phyloP scores from a whole-genome alignment of 2,329 filamentous ascomycete species.

The Pleoardoris graminearum region DNA sequence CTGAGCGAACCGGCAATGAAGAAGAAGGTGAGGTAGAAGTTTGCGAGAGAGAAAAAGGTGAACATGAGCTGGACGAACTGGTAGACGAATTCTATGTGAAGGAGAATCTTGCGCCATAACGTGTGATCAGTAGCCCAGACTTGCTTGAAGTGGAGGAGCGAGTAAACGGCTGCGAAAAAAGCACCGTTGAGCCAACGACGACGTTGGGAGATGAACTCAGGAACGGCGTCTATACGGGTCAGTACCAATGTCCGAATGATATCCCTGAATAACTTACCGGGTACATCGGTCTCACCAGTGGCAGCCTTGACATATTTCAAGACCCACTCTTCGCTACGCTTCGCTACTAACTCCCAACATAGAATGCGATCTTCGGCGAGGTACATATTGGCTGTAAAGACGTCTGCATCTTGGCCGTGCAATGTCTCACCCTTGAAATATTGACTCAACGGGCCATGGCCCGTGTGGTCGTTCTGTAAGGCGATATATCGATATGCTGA shows the following conservation, averaged over 20 bases:
- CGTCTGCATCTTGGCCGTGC: constrained; percentile 92
- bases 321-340: constrained; percentile 93
- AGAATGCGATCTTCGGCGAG: constrained; percentile 87
- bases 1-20: constrained; percentile 91
- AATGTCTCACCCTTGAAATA: constrained; percentile 99
- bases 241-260: neutral
- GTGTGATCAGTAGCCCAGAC: constrained; percentile 94
- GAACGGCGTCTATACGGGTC: constrained; percentile 70
- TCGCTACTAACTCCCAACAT: constrained; percentile 94
- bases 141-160: constrained; percentile 90
- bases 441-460: constrained; percentile 91
- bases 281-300: constrained; percentile 96
- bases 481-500: constrained; percentile 96
- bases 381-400: constrained; percentile 98
- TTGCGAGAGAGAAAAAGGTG: constrained; percentile 96
- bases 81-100: constrained; percentile 95
- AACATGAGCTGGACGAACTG: constrained; percentile 91
- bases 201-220: constrained; percentile 96
- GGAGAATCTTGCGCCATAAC: constrained; percentile 80
- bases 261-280: constrained; percentile 64
- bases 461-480: constrained; percentile 93
- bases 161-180: constrained; percentile 98
- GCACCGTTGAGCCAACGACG: constrained; percentile 97
- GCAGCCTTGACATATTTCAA: constrained; percentile 97
- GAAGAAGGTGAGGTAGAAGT: constrained; percentile 99